Evolutionary conservation across 441 rosid species (phyloP).

Genomic region (Jatropha multifida): DNA sequence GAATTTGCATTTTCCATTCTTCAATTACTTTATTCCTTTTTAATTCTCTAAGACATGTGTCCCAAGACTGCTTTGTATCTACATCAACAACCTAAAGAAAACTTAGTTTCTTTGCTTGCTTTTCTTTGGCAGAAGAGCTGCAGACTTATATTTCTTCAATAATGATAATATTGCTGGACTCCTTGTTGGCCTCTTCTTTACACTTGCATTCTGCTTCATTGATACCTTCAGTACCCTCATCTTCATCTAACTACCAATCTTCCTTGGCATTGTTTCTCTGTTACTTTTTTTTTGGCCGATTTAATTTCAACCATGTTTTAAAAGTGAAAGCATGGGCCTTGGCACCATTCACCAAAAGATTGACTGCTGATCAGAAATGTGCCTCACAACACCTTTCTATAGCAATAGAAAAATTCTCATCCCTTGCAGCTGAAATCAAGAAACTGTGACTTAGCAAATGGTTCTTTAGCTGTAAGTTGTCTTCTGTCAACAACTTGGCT

Average conservation of each 20-base stretch:
- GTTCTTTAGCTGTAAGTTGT: no score
- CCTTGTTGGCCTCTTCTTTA: neutral
- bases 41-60: neutral
- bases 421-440: neutral
- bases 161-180: neutral
- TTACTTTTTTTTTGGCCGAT: neutral
- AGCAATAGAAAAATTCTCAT: neutral
- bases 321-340: neutral
- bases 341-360: neutral
- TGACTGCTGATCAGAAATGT: neutral
- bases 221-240: neutral
- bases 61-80: neutral
- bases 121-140: neutral
- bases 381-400: neutral
- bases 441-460: neutral
- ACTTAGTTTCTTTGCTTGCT: neutral
- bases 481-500: neutral
- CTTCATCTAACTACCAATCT: neutral
- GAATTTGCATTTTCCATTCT: neutral
- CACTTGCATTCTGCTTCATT: neutral
- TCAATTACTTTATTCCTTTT: neutral
- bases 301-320: neutral
- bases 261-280: neutral
- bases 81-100: neutral
- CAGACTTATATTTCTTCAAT: neutral